These are phyloP conservation scores for Xylaria grammica DNA, from an alignment of 495 filamentous ascomycete genomes.

Conservation along the genomic window DNA sequence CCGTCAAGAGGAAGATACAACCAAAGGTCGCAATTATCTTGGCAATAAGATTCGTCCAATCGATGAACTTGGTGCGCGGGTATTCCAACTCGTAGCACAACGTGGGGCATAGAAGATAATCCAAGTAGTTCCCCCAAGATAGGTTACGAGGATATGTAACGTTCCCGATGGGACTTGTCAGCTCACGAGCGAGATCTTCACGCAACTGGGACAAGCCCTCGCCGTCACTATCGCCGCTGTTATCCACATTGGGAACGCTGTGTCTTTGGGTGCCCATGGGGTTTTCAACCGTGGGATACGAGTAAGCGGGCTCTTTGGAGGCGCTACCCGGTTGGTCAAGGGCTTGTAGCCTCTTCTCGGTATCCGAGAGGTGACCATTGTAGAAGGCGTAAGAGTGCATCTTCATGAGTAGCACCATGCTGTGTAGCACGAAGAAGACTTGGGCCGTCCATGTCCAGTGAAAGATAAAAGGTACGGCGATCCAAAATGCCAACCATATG, in stretches of 20 bases:
- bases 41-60: constrained; percentile 82
- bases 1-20: constrained; percentile 91
- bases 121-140: constrained; percentile 77
- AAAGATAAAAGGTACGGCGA: constrained; percentile 85
- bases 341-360: constrained; percentile 73
- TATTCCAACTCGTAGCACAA: constrained; percentile 98
- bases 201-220: constrained; percentile 69
- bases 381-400: constrained; percentile 99
- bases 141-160: constrained; percentile 92
- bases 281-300: constrained; percentile 73
- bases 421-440: constrained; percentile 91
- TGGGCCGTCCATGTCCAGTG: constrained; percentile 93
- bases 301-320: constrained; percentile 70
- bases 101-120: constrained; percentile 92
- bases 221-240: constrained; percentile 38
- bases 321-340: constrained; percentile 79
- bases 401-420: constrained; percentile 93
- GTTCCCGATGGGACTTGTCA: constrained; percentile 86
- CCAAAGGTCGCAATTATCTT: constrained; percentile 93
- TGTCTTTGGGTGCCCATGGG: constrained; percentile 48
- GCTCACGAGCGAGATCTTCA: constrained; percentile 85
- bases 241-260: constrained; percentile 26
- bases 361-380: constrained; percentile 91
- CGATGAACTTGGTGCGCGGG: constrained; percentile 73
- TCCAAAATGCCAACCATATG: constrained; percentile 82